Evolutionary conservation across 495 filamentous ascomycete species (phyloP), one percentile per base, ranked within the genome.

Genomic region (Penicillium roqueforti): DNA sequence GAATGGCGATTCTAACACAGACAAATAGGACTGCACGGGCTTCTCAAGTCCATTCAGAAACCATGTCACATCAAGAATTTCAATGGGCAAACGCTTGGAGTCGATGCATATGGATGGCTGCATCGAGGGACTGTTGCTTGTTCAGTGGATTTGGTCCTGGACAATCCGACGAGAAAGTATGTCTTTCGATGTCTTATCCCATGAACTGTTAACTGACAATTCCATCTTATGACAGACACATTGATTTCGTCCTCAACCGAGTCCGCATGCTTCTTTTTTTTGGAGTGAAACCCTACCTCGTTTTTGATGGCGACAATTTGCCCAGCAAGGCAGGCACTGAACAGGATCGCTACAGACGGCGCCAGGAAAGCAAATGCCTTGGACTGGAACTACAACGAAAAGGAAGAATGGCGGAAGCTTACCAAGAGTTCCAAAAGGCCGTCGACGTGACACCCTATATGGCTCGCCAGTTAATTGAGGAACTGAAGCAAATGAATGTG

Each of bases 71-170:
- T 99, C 47, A 95, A 87, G 66, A 88, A 91, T 61, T 97, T 88
- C 68, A 79, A 81, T 11, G 92, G 92, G 28, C 87, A 92, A 68
- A 95, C 89, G 3, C 80, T 99, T 38, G 95, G 88, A 3, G 83
- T 99, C 14, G 95, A 99, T 69, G 92, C 87, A 53, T 99, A 99
- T 77, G 93, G 91, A 65, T 99, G 95, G 95, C 84, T 99, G 31
- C 95, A 99, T 67, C 87, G 95, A 57, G 95, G 92, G 28, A 89
- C 91, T 22, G 83, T 95, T 46, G 79, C 91, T 22, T 99, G 93
- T 68, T 88, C 92, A 51, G 84, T 95, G 56, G 95, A 97, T 55
- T 78, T 99, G 42, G 95, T 92, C 26, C 77, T 90, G 59, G 88
- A 86, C 59, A 91, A 87, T 68, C 91, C 90, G 18, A 97, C 91